phyloP scores from a whole-genome alignment of 2,329 filamentous ascomycete species.

The Epichloe bromicola region DNA sequence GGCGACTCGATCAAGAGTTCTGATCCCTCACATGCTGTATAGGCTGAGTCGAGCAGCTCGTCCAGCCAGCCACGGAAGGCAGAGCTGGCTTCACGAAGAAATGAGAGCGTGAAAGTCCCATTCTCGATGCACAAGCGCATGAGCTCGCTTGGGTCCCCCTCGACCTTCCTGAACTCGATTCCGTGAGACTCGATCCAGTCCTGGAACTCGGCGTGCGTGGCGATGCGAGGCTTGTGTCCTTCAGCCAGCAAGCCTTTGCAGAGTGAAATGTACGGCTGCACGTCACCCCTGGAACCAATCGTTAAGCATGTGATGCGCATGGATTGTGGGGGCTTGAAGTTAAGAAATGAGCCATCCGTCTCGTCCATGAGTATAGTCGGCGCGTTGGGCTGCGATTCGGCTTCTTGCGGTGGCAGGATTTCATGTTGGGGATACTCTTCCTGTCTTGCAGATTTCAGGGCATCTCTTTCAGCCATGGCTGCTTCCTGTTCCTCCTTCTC shows the following conservation, averaged over 20 bases:
- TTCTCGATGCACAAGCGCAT: conserved; percentile 96
- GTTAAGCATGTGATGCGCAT: conserved; percentile 85
- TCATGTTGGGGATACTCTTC: conserved; percentile 39
- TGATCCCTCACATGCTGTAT: conserved; percentile 69
- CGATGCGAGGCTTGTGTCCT: conserved; percentile 76
- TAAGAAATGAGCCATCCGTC: conserved; percentile 71
- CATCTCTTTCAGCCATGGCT: conserved; percentile 69
- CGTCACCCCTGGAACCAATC: conserved; percentile 89
- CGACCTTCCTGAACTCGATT: conserved; percentile 81
- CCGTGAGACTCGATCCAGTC: conserved; percentile 84
- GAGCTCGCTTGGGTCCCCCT: conserved; percentile 82
- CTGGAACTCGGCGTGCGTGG: conserved; percentile 83
- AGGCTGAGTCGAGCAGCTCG: conserved; percentile 69
- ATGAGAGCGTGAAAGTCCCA: conserved; percentile 90
- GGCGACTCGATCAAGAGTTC: conserved; percentile 92
- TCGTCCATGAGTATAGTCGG: conserved; percentile 84
- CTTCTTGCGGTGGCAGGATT: conserved; percentile 32
- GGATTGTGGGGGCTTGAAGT: conserved; percentile 74
- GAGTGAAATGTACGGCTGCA: conserved; percentile 93
- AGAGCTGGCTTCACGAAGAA: conserved; percentile 72
- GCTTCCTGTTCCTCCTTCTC: conserved; percentile 58
- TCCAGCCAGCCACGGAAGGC: conserved; percentile 96
- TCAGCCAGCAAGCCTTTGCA: conserved; percentile 84
- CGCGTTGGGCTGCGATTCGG: conserved; percentile 37
- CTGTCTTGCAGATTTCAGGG: conserved; percentile 60